Base-by-base conservation (phyloP, 495 filamentous ascomycete genomes). In the Bathelium albidoporum region DNA sequence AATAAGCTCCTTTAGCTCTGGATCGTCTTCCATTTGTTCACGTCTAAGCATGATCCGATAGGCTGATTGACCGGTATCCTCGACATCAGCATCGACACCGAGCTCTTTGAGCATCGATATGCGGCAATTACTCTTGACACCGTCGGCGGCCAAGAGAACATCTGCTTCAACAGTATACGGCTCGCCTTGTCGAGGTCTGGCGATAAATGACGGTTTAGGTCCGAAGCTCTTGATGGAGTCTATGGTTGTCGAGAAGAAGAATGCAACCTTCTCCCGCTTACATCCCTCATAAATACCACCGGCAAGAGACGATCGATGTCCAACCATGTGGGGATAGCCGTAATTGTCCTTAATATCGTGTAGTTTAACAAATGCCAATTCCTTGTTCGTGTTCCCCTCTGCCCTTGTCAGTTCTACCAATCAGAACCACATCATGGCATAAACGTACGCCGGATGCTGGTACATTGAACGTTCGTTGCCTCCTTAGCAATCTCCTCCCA, bases 1-100 rank as follows among this genome's bases (percentile, higher is more conserved):
- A 14, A 93, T 75, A 5, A 93, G 80, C 31, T 76, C 83, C 28
- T 87, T 75, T 18, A 91, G 81, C 66, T 89, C 85, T 0, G 84
- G 80, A 72, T 91, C 86, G 59, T 80, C 70, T 62, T 78, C 75
- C 81, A 90, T 84, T 66, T 89, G 80, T 49, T 82, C 78, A 18
- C 85, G 83, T 60, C 78, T 80, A 63, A 92, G 83, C 85, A 92
- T 88, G 77, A 94, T 91, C 16, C 89, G 82, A 79, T 91, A 93
- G n/a, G 88, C 89, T 18, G 88, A 88, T 70, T 92, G 85, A 32
- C 87, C 79, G 34, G 86, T 91, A 70, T 91, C 87, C 62, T 83
- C 78, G 71, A 89, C 83, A 60, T 82, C 76, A 28, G 81, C 81
- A 10, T 78, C 65, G 66, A 82, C 74, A 64, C 79, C 76, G 5